Base-by-base conservation (phyloP, 805 yeast species). In the Saccharomycopsis amapae region DNA sequence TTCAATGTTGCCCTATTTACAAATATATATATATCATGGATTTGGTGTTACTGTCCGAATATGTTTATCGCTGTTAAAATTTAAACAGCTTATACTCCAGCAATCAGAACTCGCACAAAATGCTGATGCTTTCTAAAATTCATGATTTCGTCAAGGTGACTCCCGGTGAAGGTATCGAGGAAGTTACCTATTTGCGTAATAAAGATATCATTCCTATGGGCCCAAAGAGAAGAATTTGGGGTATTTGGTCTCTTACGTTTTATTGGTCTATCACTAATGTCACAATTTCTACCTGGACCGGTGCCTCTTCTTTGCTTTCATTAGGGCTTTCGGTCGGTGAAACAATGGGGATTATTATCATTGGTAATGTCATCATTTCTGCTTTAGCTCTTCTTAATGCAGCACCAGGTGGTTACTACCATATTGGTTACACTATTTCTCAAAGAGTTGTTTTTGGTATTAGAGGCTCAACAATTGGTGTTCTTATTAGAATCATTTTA, bases 381-480 rank as follows among this genome's bases (percentile, higher is more conserved):
- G n/a, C 42, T 1, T 49, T 51, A 15, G 54, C 60, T 1, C 41
- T 53, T n/a, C 43, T 57, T 17, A 57, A 58, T 42, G 57, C 12
- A 5, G 6, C n/a, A n/a, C n/a, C n/a, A 0, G 80, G 80, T 37
- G 56, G 60, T 15, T 67, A 71, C 39, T 74, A 69, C 62, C 77
- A 73, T 56, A 66, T 71, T 36, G 76, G 76, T 7, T 72, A 62
- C 53, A 62, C 70, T 1, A 53, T 66, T 3, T 60, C 61, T 28
- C 69, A 63, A 39, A 53, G 71, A 43, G 52, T 63, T 47, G 57
- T 63, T 7, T 66, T 66, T 55, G 42, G 55, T 51, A 31, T 52
- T 53, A 7, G 55, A 54, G 55, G 64, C 57, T 25, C 49, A 54
- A 31, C 46, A 9, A 9, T 56, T 19, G 55, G 57, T 3, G 54